Evolutionary conservation across 2,329 filamentous ascomycete genomes (phyloP).

Genomic region (Fusarium ambrosium): DNA sequence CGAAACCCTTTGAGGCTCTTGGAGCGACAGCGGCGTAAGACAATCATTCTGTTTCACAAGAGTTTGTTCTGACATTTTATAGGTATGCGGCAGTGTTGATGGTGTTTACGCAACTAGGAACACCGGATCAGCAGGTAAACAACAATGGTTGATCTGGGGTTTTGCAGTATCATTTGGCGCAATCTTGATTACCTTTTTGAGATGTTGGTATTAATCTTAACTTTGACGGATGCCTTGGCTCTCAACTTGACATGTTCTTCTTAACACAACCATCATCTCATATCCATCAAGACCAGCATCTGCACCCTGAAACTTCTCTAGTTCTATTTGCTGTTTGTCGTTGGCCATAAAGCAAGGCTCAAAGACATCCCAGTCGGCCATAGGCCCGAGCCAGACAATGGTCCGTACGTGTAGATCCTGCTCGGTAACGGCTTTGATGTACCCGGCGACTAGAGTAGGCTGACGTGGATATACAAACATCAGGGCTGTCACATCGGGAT

Average conservation of each 20-base stretch:
- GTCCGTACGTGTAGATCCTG: conserved; percentile 12
- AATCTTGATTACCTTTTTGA: neutral
- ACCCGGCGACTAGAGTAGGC: conserved; percentile 45
- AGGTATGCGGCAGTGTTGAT: conserved; percentile 30
- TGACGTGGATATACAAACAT: conserved; percentile 55
- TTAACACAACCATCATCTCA: conserved; percentile 40
- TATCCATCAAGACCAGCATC: conserved; percentile 40
- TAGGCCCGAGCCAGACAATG: conserved; percentile 46
- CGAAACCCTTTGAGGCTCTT: conserved; percentile 36
- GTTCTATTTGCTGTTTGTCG: neutral
- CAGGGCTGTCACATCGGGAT: conserved; percentile 40
- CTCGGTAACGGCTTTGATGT: conserved; percentile 34
- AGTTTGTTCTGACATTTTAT: neutral
- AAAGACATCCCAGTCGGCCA: conserved; percentile 46
- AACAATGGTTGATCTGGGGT: no score
- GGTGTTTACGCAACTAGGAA: conserved; percentile 19
- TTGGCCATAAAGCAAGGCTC: conserved; percentile 30
- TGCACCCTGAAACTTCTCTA: conserved; percentile 14
- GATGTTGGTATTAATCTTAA: neutral
- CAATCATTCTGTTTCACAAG: rapidly evolving
- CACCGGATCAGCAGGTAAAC: no score
- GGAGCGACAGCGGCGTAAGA: conserved; percentile 40
- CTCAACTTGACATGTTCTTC: neutral
- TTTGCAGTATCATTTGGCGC: neutral
- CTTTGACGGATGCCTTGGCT: neutral